A percentile compares a stretch with the other conserved stretches of the same genome.
These are phyloP conservation scores for Discostella pseudostelligera DNA, from an alignment of 108 stramenopile genomes.

Conservation along the genomic window DNA sequence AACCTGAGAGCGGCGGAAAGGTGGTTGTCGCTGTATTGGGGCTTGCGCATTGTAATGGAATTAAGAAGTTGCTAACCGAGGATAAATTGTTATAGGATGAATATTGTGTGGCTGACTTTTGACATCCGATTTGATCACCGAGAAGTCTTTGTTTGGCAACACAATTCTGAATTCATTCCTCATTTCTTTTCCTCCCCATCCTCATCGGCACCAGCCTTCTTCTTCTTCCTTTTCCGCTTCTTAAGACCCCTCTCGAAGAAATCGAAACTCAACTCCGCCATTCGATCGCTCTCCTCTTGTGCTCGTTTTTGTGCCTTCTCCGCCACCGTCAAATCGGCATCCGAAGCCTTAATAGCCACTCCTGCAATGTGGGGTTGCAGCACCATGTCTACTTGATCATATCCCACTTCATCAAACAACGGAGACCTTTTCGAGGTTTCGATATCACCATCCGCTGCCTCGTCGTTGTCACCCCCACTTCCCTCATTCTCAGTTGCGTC, in stretches of 20 bases:
- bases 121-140: no score
- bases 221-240: slow-evolving; percentile 74
- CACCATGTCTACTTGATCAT: slow-evolving; percentile 78
- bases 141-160: no score
- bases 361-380: slow-evolving; percentile 81
- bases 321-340: slow-evolving; percentile 62
- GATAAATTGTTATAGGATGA: slow-evolving; percentile 4
- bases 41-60: slow-evolving; percentile 75
- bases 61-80: slow-evolving; percentile 53
- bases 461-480: slow-evolving; percentile 22
- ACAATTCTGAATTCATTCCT: no score
- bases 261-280: slow-evolving; percentile 72
- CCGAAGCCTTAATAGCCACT: slow-evolving; percentile 71
- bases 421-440: slow-evolving; percentile 20
- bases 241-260: slow-evolving; percentile 85
- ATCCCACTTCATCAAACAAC: slow-evolving; percentile 75
- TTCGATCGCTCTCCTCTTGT: slow-evolving; percentile 58
- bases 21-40: slow-evolving; percentile 67
- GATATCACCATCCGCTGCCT: slow-evolving; percentile 28
- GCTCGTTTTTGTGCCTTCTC: slow-evolving; percentile 48
- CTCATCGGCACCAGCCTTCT: slow-evolving; percentile 19
- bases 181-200: neutral
- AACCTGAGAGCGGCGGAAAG: slow-evolving; percentile 38
- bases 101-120: no score
- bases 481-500: slow-evolving; percentile 17